Evolutionary conservation across 768 basidiomycete species (phyloP).

Genomic region (Lepiota brunneoincarnata): DNA sequence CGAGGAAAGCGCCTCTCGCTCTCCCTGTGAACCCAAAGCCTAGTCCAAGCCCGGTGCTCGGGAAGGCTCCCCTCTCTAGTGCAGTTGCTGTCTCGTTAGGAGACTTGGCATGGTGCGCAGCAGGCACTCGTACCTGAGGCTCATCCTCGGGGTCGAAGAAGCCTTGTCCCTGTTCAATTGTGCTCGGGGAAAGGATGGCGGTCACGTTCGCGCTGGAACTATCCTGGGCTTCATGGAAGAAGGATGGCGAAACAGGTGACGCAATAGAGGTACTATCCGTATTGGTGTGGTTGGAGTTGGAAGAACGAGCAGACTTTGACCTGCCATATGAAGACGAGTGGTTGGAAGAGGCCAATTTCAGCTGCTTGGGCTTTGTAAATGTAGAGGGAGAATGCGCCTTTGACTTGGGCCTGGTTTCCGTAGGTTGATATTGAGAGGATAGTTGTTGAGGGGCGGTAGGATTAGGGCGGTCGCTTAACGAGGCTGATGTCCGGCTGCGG

Average conservation of each 20-base stretch:
- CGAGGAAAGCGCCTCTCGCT: background rate
- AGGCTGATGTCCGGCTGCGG: constrained; percentile 58
- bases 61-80: background rate
- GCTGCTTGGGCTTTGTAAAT: constrained; percentile 1
- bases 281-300: constrained; percentile 32
- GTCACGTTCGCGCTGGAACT: constrained; percentile 11
- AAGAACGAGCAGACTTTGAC: constrained; percentile 31
- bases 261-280: constrained; percentile 39
- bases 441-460: constrained; percentile 11
- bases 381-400: background rate
- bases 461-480: constrained; percentile 25
- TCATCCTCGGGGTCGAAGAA: constrained; percentile 35
- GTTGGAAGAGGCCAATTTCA: constrained; percentile 2
- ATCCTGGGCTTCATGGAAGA: constrained; percentile 16
- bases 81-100: background rate
- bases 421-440: background rate
- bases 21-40: background rate
- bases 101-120: constrained; percentile 1
- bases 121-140: constrained; percentile 16
- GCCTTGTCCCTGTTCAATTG: constrained; percentile 27
- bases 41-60: constrained; percentile 10
- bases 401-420: background rate
- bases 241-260: constrained; percentile 36
- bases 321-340: constrained; percentile 16
- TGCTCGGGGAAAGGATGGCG: constrained; percentile 24